These are phyloP conservation scores for Monilinia fructicola DNA, from an alignment of 2,329 filamentous ascomycete species.

Conservation along the genomic window DNA sequence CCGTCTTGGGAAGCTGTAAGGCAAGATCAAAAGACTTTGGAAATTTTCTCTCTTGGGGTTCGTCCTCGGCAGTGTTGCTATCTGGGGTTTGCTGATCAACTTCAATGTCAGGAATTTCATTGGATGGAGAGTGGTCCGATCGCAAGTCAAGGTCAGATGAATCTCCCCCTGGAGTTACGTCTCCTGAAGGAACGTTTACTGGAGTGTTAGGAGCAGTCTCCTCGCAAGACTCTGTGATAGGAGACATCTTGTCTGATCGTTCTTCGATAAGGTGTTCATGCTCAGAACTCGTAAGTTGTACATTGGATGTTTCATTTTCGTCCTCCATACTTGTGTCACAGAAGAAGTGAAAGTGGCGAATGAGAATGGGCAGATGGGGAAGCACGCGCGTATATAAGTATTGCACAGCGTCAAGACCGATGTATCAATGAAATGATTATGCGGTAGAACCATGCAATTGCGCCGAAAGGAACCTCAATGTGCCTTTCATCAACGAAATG, in stretches of 20 bases:
- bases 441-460: conserved; percentile 5
- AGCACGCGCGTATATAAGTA: conserved; percentile 15
- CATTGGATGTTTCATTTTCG: conserved; percentile 9
- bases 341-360: conserved; percentile 6
- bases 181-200: conserved; percentile 1
- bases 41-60: neutral
- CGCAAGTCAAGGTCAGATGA: conserved; percentile 5
- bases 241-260: neutral
- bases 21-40: neutral
- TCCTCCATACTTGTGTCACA: conserved; percentile 9
- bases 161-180: neutral
- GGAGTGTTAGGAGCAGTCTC: neutral
- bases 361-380: neutral
- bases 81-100: neutral
- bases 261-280: conserved; percentile 7
- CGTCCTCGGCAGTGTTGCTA: neutral
- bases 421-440: conserved; percentile 10
- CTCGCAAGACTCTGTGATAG: neutral
- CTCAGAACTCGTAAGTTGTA: neutral
- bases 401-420: conserved; percentile 7
- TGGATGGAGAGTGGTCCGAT: conserved; percentile 2
- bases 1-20: conserved; percentile 2
- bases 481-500: conserved; percentile 1
- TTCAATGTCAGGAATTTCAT: neutral
- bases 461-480: conserved; percentile 12